Conservation (phyloP, 2,329 filamentous ascomycete genomes). For the Alternaria hordeiaustralica region DNA sequence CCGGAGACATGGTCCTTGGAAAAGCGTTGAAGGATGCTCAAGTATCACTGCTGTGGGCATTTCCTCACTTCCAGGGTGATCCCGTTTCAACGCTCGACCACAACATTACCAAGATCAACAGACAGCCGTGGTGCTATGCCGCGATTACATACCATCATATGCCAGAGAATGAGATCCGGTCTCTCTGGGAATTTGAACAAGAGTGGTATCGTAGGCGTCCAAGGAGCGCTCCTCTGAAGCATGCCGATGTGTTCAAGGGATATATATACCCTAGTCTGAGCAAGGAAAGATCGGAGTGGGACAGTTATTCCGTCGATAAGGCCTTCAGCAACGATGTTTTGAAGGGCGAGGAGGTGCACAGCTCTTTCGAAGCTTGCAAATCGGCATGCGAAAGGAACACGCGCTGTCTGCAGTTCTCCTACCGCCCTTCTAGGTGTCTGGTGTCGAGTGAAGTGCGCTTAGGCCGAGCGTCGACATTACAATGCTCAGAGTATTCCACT, state of each 20-base stretch:
- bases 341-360: neutral
- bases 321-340: neutral
- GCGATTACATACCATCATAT: conserved; percentile 58
- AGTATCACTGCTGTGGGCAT: conserved; percentile 28
- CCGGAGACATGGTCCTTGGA: conserved; percentile 58
- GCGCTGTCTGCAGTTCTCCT: conserved; percentile 5
- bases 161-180: conserved; percentile 49
- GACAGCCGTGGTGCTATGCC: conserved; percentile 57
- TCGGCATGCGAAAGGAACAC: neutral
- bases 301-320: neutral
- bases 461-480: neutral
- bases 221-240: neutral
- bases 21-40: conserved; percentile 53
- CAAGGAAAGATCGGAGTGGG: neutral
- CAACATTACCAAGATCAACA: conserved; percentile 24
- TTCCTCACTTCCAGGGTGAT: conserved; percentile 30
- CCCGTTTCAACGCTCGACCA: conserved; percentile 30
- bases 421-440: neutral
- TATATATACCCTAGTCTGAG: conserved; percentile 1
- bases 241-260: conserved; percentile 13
- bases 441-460: neutral
- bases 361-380: neutral
- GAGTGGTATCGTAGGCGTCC: conserved; percentile 1
- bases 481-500: neutral
- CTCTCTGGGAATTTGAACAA: conserved; percentile 55